Percentiles rank a stretch among this genome's conserved stretches.
Conservation (phyloP, 148 eudicot species). For the Rhododendron simsii region DNA sequence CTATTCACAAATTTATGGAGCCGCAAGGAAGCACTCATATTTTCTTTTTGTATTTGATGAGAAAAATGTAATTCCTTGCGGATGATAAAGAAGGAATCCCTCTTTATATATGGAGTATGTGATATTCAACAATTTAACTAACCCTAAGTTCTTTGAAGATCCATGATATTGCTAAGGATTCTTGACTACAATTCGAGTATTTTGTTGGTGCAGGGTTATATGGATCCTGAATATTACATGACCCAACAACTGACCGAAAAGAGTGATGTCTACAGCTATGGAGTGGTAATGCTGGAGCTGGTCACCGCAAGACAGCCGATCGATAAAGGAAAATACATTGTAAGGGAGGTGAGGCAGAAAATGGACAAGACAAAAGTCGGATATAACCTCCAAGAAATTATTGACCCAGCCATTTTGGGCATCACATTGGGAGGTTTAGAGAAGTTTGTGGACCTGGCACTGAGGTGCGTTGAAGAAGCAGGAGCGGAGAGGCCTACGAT, state of each 20-base stretch:
- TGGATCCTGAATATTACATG: conserved; percentile 90
- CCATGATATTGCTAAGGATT: background rate
- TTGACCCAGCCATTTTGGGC: conserved; percentile 41
- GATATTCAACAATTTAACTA: no score
- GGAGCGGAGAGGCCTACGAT: conserved; percentile 51
- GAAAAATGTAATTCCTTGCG: background rate
- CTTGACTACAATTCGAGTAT: background rate
- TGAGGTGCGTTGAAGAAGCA: conserved; percentile 57
- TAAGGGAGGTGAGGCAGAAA: conserved; percentile 38
- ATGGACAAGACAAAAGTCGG: conserved; percentile 45
- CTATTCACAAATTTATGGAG: background rate
- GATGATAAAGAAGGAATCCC: background rate
- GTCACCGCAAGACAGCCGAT: conserved; percentile 61
- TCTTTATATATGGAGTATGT: background rate
- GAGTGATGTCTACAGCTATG: conserved; percentile 80
- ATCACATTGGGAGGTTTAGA: conserved; percentile 45
- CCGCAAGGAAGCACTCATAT: background rate
- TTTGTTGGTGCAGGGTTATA: conserved; percentile 49
- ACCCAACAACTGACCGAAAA: conserved; percentile 70
- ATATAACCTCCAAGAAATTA: conserved; percentile 42
- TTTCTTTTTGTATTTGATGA: background rate
- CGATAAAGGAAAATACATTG: conserved; percentile 61
- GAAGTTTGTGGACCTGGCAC: conserved; percentile 51
- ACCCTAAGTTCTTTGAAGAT: background rate
- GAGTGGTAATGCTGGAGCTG: conserved; percentile 64